Base-by-base conservation (phyloP, 176 grass and related monocot species). In the Aegilops umbellulata region DNA sequence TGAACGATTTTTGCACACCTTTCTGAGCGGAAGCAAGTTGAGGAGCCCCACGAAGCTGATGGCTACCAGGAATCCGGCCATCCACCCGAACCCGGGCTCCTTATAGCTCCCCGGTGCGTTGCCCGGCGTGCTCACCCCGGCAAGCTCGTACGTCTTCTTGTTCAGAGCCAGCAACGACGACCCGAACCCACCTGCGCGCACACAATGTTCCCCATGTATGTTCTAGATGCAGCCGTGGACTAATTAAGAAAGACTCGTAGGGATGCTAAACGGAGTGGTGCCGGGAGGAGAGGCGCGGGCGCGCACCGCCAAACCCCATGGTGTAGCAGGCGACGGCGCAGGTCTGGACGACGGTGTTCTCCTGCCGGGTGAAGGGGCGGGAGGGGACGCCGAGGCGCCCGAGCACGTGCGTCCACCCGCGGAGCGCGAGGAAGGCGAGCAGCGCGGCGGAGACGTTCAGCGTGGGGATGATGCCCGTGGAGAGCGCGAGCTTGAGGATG, bases 381-480 rank as follows among this genome's bases (percentile, higher is more conserved):
- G 69, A 70, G 27, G 22, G 55, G 51, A 89, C 31, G 57, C 79
- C 90, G 12, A 91, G 30, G 77, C 74, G 92, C 61, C 65, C 63
- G 29, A 93, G 81, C 30, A 82, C 69, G 57, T 89, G 87, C 67
- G 92, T 97, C 94, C 94, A 97, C 1, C 85, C 83, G 42, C 92
- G 80, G 73, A 97, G 92, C 65, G 91, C 76, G 46, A 97, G 90
- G 83, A 97, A 97, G 30, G 95, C 90, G 60, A 97, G 83, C 78
- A 97, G 90, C 39, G 95, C 95, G 42, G 95, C 92, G 19, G 95
- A 97, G 67, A 94, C 92, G 51, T 97, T 97, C 76, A 97, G 88
- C 2, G 95, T 94, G 58, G 95, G 95, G 2, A 97, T 88, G 61
- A 94, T 89, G 0, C 95, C 95, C 19, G 92, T 94, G 30, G 92